Conservation (phyloP, 2,329 filamentous ascomycete genomes). For the Decorospora gaudefroyi region DNA sequence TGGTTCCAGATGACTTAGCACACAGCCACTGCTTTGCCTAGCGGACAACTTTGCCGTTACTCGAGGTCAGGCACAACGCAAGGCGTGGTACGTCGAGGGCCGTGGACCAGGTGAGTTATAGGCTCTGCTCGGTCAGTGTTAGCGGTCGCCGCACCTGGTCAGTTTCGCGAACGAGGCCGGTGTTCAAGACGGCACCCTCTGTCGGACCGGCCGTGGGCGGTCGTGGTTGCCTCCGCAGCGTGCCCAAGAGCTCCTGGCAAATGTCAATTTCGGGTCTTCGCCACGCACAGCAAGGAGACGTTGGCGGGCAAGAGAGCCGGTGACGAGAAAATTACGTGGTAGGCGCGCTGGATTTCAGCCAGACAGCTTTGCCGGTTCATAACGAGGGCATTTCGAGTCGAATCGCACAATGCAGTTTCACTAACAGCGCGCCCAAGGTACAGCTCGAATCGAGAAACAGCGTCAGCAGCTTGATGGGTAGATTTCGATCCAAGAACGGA, state of each 20-base stretch:
- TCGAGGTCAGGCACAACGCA: constrained; percentile 1
- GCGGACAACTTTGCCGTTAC: constrained; percentile 7
- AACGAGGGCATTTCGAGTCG: neutral
- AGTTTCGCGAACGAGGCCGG: too few relatives aligned
- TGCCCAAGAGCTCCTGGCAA: constrained; percentile 1
- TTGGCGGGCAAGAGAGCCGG: neutral
- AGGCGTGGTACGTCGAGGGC: constrained; percentile 5
- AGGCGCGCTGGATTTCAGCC: constrained; percentile 1
- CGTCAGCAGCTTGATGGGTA: constrained; percentile 27
- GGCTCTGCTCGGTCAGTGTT: constrained; percentile 2
- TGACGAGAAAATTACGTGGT: constrained; percentile 8
- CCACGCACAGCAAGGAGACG: constrained; percentile 1
- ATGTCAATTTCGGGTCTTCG: constrained; percentile 6
- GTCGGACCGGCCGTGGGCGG: constrained; percentile 2
- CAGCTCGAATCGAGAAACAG: constrained; percentile 6
- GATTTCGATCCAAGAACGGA: constrained; percentile 40
- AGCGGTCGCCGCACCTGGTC: constrained; percentile 6
- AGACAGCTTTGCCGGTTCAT: neutral
- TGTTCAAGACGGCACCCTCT: too few relatives aligned
- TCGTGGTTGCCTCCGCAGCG: neutral
- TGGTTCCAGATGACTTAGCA: too few relatives aligned
- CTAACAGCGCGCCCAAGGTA: constrained; percentile 8
- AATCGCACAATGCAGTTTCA: constrained; percentile 1
- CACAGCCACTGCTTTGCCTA: neutral
- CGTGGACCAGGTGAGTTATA: constrained; percentile 8